Evolutionary conservation across 2,329 filamentous ascomycete genomes (phyloP).

Genomic region (Fusarium concolor): DNA sequence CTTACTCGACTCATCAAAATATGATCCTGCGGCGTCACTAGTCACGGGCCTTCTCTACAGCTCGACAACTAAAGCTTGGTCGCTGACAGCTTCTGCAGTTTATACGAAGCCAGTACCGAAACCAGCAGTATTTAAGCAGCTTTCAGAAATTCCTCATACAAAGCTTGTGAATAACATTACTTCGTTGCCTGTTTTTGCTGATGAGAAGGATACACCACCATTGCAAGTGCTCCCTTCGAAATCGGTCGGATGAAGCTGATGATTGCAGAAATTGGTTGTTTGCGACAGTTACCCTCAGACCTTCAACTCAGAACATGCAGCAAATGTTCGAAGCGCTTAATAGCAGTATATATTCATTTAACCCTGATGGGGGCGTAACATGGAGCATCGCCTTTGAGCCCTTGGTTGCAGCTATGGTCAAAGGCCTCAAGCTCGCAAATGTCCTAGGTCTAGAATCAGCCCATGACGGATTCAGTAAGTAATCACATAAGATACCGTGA

Average conservation of each 20-base stretch:
- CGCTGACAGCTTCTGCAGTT: background rate
- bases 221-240: background rate
- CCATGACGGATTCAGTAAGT: background rate
- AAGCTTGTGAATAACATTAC: background rate
- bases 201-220: background rate
- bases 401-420: background rate
- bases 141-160: background rate
- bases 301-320: background rate
- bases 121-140: background rate
- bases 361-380: background rate
- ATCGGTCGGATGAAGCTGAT: fast-evolving
- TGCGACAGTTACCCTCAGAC: background rate
- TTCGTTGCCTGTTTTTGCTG: background rate
- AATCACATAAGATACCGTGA: fast-evolving
- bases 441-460: background rate
- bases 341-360: fast-evolving
- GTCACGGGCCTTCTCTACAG: background rate
- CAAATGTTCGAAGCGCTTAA: background rate
- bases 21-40: background rate
- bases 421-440: background rate
- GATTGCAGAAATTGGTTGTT: background rate
- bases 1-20: background rate
- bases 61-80: background rate
- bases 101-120: background rate
- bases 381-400: slow-evolving; percentile 1